Evolutionary conservation across 129 eudicot species (phyloP).

Genomic region (Artemisia argyi): DNA sequence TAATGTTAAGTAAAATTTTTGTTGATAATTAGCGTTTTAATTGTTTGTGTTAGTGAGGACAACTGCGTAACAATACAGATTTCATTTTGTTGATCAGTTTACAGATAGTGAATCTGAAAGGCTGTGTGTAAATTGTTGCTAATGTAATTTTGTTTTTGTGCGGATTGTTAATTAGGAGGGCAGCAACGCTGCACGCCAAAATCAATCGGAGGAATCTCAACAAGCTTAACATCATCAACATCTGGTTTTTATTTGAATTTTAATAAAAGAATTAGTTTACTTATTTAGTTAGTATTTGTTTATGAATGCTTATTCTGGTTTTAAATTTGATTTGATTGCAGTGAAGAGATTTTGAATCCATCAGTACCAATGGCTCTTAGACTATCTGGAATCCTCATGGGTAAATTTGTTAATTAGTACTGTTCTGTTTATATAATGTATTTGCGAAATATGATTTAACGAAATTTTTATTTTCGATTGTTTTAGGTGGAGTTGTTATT

Average conservation of each 20-base stretch:
- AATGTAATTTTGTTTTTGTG: neutral
- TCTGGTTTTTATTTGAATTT: constrained; percentile 49
- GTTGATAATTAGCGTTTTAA: too few species aligned
- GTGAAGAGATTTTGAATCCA: constrained; percentile 91
- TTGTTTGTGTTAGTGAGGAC: neutral
- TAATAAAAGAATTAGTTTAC: neutral
- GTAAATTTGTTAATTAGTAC: constrained; percentile 30
- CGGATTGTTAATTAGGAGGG: constrained; percentile 60
- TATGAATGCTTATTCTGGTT: constrained; percentile 3
- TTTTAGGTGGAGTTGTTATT: constrained; percentile 89
- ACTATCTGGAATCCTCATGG: constrained; percentile 98
- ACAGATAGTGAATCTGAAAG: neutral
- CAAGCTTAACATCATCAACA: constrained; percentile 80
- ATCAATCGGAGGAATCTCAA: constrained; percentile 39
- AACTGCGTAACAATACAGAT: neutral
- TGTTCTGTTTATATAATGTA: too few species aligned
- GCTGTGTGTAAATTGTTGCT: neutral
- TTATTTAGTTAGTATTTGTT: neutral
- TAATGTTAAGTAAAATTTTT: too few species aligned
- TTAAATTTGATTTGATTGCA: constrained; percentile 25
- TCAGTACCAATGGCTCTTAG: constrained; percentile 96
- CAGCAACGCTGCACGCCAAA: constrained; percentile 89
- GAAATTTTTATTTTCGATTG: constrained; percentile 14
- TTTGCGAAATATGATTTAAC: neutral
- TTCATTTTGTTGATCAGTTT: neutral